Conservation (phyloP, 108 stramenopile genomes). For the Nitzschia sp. region DNA sequence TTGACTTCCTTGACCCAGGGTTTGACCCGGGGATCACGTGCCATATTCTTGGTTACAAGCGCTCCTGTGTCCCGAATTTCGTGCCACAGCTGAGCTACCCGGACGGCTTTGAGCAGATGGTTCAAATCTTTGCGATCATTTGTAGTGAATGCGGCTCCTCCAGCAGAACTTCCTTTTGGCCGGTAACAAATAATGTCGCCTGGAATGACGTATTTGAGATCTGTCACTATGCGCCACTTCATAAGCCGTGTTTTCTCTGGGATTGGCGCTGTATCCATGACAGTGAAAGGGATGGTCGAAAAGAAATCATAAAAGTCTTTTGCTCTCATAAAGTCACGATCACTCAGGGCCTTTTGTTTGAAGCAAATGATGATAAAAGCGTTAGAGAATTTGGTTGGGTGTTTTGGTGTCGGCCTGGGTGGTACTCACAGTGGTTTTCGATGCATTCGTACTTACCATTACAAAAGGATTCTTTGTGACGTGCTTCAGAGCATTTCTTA, state of each 20-base stretch:
- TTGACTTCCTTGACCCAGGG: constrained; percentile 12
- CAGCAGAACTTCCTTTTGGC: constrained; percentile 27
- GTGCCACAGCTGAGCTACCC: constrained; percentile 20
- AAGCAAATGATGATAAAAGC: too few relatives aligned
- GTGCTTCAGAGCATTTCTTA: constrained; percentile 20
- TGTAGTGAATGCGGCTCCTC: constrained; percentile 35
- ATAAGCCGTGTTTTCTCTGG: neutral
- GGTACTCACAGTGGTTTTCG: neutral
- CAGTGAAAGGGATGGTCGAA: constrained; percentile 11
- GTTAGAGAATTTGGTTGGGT: neutral
- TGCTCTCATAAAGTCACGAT: constrained; percentile 41
- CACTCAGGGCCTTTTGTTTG: constrained; percentile 21
- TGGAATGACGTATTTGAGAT: constrained; percentile 24
- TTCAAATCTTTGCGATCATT: constrained; percentile 21
- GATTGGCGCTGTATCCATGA: constrained; percentile 8
- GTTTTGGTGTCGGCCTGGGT: too few relatives aligned
- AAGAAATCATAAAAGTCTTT: constrained; percentile 38
- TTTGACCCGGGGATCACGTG: constrained; percentile 16
- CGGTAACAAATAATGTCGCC: constrained; percentile 35
- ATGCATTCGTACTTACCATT: constrained; percentile 1
- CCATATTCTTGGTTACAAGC: constrained; percentile 22
- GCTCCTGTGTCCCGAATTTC: neutral
- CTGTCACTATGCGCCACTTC: constrained; percentile 24
- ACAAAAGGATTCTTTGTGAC: constrained; percentile 26
- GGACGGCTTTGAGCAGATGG: constrained; percentile 21